A percentile compares a stretch with the other conserved stretches of the same genome.
These are phyloP conservation scores for Borovskyia barvae DNA, from an alignment of 208 protist genomes.

Conservation along the genomic window DNA sequence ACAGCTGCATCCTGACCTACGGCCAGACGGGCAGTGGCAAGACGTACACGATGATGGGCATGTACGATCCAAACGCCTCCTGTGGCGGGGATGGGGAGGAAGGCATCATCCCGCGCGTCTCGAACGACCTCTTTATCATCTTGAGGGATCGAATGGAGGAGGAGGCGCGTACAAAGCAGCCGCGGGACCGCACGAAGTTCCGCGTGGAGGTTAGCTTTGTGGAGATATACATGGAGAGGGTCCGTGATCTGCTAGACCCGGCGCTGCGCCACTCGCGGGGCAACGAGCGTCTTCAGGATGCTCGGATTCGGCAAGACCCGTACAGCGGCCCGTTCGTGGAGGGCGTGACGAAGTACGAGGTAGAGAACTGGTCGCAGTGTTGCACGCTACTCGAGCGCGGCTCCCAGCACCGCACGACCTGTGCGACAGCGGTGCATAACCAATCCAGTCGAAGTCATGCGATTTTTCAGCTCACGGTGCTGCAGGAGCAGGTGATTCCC, in stretches of 20 bases:
- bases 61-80: constrained; percentile 69
- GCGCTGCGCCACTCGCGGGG: constrained; percentile 69
- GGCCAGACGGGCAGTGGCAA: constrained; percentile 93
- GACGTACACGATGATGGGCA: constrained; percentile 92
- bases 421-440: constrained; percentile 89
- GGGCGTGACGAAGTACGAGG: constrained; percentile 88
- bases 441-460: constrained; percentile 89
- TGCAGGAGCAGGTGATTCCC: constrained; percentile 67
- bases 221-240: constrained; percentile 98
- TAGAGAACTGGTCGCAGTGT: constrained; percentile 86
- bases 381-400: constrained; percentile 89
- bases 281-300: constrained; percentile 77
- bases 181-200: constrained; percentile 35
- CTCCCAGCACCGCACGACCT: constrained; percentile 89
- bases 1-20: constrained; percentile 92
- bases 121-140: constrained; percentile 87
- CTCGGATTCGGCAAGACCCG: constrained; percentile 89
- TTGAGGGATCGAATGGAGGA: constrained; percentile 42
- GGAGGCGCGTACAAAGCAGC: constrained; percentile 29
- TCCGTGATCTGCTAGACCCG: constrained; percentile 94
- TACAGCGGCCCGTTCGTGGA: constrained; percentile 87
- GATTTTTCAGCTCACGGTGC: constrained; percentile 87
- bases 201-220: constrained; percentile 95
- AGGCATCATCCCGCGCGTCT: constrained; percentile 91
- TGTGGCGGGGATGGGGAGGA: constrained; percentile 80